Evolutionary conservation across 441 rosid species (phyloP), one percentile per base, ranked within the genome.

Genomic region (Metrosideros polymorpha): DNA sequence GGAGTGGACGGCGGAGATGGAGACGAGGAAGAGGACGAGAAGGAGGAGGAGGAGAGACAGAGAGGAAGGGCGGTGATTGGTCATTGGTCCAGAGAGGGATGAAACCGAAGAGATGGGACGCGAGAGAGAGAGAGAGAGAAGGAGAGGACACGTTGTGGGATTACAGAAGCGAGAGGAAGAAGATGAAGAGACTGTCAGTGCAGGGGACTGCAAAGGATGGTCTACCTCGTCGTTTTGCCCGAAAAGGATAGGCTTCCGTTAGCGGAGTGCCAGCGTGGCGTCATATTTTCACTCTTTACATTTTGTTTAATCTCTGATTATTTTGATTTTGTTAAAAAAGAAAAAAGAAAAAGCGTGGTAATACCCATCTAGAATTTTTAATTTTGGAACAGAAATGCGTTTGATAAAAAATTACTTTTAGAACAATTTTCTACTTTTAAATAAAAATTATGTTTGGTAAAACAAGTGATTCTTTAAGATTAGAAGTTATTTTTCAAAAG

Each of bases 1-100:
- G n/a, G 90, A 86, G 49, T 79, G 89, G 76, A 89, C 91, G 88
- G 89, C 54, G 29, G 85, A 35, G 87, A 49, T 53, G 43, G 83
- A 54, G 32, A 71, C 55, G 75, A 87, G 22, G 27, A 82, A 1
- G 84, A 50, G 5, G 61, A 32, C 1, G 57, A 30, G 6, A 39
- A 82, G n/a, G 53, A 47, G 52, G 54, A 84, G 30, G 49, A 47
- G 50, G 4, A 13, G 17, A 56, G 50, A 18, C 17, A 45, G 50
- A 19, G 82, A 54, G 25, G 10, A 54, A 32, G 6, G 82, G 45
- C 27, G 77, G n/a, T 5, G 56, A 32, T 29, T 8, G 30, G 47
- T 3, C 53, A 88, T 71, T 43, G 79, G 7, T 71, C 47, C 79
- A 1, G 49, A 56, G 63, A 56, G 63, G 2, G 30, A 5, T 2